Evolutionary conservation across 2,329 filamentous ascomycete species (phyloP).

Genomic region (Septoria petroselini): DNA sequence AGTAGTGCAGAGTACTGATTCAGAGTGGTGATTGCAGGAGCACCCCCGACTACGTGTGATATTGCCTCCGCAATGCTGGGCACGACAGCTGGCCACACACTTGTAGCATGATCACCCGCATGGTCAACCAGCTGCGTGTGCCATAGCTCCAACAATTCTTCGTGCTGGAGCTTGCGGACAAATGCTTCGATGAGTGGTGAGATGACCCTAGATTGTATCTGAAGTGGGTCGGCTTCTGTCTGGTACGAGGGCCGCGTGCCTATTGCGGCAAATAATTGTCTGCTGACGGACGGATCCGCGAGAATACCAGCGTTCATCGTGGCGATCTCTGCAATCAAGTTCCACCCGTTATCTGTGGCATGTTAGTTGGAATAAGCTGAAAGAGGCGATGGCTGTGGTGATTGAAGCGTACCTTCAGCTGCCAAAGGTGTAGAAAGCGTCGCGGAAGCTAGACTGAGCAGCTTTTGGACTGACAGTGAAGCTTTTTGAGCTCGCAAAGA

Average conservation of each 20-base stretch:
- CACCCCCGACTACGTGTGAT: background rate
- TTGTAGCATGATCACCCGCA: conserved; percentile 7
- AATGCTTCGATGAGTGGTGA: conserved; percentile 36
- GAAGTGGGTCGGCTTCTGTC: background rate
- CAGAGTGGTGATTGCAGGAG: background rate
- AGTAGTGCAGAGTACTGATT: conserved; percentile 1
- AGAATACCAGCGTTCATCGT: conserved; percentile 49
- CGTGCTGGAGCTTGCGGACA: conserved; percentile 31
- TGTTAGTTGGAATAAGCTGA: background rate
- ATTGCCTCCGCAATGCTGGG: background rate
- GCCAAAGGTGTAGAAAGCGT: conserved; percentile 27
- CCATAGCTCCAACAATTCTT: conserved; percentile 34
- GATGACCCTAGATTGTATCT: conserved; percentile 21
- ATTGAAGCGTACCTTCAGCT: background rate
- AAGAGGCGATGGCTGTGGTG: background rate
- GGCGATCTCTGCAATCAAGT: conserved; percentile 45
- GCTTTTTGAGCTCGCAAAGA: conserved; percentile 16
- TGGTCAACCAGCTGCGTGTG: conserved; percentile 24
- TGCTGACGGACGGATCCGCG: conserved; percentile 27
- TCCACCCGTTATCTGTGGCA: conserved; percentile 31
- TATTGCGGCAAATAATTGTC: conserved; percentile 13
- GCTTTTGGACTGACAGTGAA: conserved; percentile 9
- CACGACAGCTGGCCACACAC: conserved; percentile 1
- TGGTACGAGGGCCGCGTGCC: background rate
- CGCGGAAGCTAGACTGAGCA: background rate